Percentiles rank a stretch among this genome's conserved stretches.
These are phyloP conservation scores for Ilex asprella DNA, from an alignment of 257 asterid genomes.

Conservation along the genomic window DNA sequence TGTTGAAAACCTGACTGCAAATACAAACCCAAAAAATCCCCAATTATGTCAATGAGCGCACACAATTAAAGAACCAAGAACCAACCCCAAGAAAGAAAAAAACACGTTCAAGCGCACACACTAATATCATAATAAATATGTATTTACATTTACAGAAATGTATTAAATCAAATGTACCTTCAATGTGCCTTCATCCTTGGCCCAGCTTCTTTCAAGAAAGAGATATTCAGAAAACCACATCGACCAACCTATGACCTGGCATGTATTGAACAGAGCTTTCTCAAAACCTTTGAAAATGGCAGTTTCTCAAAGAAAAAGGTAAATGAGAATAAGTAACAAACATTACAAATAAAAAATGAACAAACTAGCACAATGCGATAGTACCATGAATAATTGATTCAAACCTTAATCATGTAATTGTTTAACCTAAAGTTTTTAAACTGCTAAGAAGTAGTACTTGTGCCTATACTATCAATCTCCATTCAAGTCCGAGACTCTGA, in stretches of 20 bases:
- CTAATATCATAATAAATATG: conserved; percentile 3
- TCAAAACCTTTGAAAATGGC: not conserved
- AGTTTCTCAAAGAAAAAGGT: conserved; percentile 10
- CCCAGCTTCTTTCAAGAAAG: conserved; percentile 97
- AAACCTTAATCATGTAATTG: no score
- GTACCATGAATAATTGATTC: no score
- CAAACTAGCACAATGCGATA: no score
- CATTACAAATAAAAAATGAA: no score
- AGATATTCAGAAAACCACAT: conserved; percentile 98
- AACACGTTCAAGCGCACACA: not conserved
- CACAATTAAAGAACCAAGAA: no score
- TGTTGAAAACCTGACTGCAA: conserved; percentile 69
- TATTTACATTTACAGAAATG: not conserved
- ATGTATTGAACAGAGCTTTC: conserved; percentile 9
- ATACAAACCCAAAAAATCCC: conserved; percentile 10
- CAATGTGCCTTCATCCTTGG: conserved; percentile 74
- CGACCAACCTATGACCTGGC: conserved; percentile 94
- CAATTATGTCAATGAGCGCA: not conserved
- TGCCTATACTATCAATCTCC: no score
- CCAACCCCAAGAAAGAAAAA: not conserved
- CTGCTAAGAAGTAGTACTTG: no score
- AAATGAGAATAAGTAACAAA: not conserved
- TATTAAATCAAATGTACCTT: conserved; percentile 39
- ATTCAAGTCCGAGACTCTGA: no score
- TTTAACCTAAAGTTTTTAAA: no score